Evolutionary conservation across 371 early-diverging fungal genomes (phyloP), one percentile per base, ranked within the genome.

Genomic region (Mucor piriformis): DNA sequence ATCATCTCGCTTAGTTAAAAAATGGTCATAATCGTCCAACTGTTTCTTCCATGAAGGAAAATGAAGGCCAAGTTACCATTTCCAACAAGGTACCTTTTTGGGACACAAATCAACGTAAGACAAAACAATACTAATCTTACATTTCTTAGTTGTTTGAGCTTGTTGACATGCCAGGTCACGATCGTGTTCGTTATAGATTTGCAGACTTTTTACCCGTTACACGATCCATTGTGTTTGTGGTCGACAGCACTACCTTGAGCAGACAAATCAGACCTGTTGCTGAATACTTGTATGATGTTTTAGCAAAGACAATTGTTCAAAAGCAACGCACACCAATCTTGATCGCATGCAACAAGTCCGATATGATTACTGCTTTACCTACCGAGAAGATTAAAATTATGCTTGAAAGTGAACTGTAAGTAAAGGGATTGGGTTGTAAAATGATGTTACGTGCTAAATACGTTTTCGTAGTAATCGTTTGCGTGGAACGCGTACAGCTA

Each of bases 121-220:
- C 29, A 6, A 6, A 29, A 29, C 29, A 0, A 29, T 18, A 23
- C 11, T n/a, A 6, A 32, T 18, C 16, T 15, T 2, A 20, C 29
- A 24, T 11, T 29, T 29, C 1, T 29, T 29, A 81, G 60, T 69
- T 79, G 8, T 63, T 79, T 29, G 84, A 85, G 35, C 59, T 93
- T n/a, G 87, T 95, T 3, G 95, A 95, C 72, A 69, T 95, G 16
- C 95, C 95, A 10, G 95, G 95, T 10, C 94, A 94, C 66, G 90
- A 90, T 61, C 92, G 89, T 57, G 83, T 92, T 12, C 85, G 91
- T 3, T 89, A 85, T 67, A 84, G 88, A 60, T 87, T 84, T 50
- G 59, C 79, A 42, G 88, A 92, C 50, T 87, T 82, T 60, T 71
- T 90, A 62, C 83, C 88, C 3, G 80, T 85, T 4, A 83, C 93